Percentiles rank a stretch among this genome's conserved stretches.
Evolutionary conservation across 1,284 basidiomycete species (phyloP).

Genomic region (Xerocomus minutiporus): DNA sequence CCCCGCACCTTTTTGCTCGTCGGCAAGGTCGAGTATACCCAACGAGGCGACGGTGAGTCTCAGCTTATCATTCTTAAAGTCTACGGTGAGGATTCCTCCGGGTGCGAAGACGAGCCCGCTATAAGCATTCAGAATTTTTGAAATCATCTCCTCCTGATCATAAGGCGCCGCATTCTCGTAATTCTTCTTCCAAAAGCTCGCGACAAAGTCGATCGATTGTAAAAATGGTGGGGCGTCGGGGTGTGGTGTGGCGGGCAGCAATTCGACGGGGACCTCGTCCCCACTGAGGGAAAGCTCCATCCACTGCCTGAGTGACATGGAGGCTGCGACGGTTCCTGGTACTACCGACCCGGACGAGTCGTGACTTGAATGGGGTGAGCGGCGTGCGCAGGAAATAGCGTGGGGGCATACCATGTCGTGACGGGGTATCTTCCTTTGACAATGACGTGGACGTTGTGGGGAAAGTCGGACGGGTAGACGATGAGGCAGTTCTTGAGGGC

Average conservation of each 20-base stretch:
- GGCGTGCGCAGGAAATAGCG: background rate
- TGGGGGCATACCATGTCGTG: slow-evolving; percentile 60
- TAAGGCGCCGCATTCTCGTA: slow-evolving; percentile 69
- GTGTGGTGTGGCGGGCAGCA: slow-evolving; percentile 54
- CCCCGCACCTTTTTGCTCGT: slow-evolving; percentile 44
- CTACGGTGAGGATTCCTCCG: slow-evolving; percentile 80
- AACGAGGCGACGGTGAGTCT: slow-evolving; percentile 71
- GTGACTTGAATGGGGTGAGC: slow-evolving; percentile 44
- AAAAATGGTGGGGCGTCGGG: slow-evolving; percentile 66
- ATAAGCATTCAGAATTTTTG: slow-evolving; percentile 68
- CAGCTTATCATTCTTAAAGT: slow-evolving; percentile 86
- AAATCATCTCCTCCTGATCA: slow-evolving; percentile 81
- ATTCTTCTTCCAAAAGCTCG: slow-evolving; percentile 66
- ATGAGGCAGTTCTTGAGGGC: slow-evolving; percentile 82
- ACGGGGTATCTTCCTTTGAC: slow-evolving; percentile 67
- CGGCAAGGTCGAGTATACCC: slow-evolving; percentile 63
- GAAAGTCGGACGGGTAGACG: slow-evolving; percentile 74
- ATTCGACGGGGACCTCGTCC: slow-evolving; percentile 69
- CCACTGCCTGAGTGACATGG: slow-evolving; percentile 75
- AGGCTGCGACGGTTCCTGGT: slow-evolving; percentile 63
- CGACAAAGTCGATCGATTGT: slow-evolving; percentile 73
- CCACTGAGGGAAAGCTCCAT: slow-evolving; percentile 76
- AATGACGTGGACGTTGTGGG: slow-evolving; percentile 66
- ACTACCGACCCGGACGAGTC: slow-evolving; percentile 69
- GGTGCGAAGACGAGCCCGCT: slow-evolving; percentile 65